Base-by-base conservation (phyloP, 768 basidiomycete species). In the Exsudoporus frostii region DNA sequence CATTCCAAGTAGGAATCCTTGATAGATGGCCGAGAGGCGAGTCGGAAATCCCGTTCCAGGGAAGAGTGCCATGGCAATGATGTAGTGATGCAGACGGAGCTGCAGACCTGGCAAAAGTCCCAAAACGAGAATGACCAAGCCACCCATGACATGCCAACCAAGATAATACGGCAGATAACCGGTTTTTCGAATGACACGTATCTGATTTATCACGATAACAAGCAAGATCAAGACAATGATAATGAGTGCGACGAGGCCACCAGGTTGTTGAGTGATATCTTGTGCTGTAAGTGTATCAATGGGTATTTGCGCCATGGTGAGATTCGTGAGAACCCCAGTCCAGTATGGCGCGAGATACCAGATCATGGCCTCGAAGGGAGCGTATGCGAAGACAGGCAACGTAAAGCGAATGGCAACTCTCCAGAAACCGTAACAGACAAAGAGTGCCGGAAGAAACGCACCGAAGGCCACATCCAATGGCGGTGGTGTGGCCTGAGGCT, bases 21-120 rank as follows among this genome's bases (percentile, higher is more conserved):
- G 90, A 65, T 86, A 86, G 44, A 92, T 77, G 0, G 87, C 88
- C 9, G 86, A 90, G 29, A 85, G 73, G 38, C 90, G 79, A 27
- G 91, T 93, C 1, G 90, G 88, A 63, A 92, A 92, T 7, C 81
- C 90, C 3, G 88, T 88, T 6, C 82, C 84, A 30, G 91, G 89
- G 29, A 92, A 77, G 46, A 92, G 75, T 10, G 79, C 75, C 68
- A 93, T 85, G 0, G 85, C 81, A 25, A 88, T 74, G 48, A 94
- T 80, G 63, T 93, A 94, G 66, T 94, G 92, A 62, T 95, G 92
- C 22, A 93, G 58, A 33, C 91, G 79, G 40, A 92, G 73, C 45
- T 81, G 69, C 43, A 92, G 65, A 6, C 81, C 84, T 10, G 91
- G 90, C 17, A 93, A 73, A 46, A 81, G 73, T 4, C 85, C 79